Percentiles rank a stretch among this genome's conserved stretches.
Evolutionary conservation across 139 green algal genomes (phyloP).

Genomic region (Spirogloea muscicola): DNA sequence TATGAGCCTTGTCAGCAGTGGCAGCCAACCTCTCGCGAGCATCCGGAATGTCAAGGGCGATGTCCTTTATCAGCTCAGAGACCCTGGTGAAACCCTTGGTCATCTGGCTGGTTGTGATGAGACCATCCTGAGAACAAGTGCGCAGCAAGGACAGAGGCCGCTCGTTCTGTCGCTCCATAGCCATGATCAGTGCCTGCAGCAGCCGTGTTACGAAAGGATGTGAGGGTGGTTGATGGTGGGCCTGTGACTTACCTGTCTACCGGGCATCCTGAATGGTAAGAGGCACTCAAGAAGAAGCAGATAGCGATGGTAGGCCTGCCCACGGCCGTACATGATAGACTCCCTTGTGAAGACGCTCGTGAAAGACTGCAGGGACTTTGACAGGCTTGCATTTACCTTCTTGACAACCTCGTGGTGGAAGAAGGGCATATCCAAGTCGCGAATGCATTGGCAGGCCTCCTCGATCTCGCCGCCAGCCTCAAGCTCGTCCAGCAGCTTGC

Average conservation of each 20-base stretch:
- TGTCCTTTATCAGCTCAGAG: conserved; percentile 29
- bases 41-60: conserved; percentile 51
- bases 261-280: no score
- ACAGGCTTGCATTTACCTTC: no score
- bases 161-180: conserved; percentile 43
- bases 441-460: conserved; percentile 50
- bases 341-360: no score
- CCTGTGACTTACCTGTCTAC: no score
- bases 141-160: conserved; percentile 17
- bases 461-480: conserved; percentile 62
- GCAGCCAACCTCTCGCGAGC: conserved; percentile 20
- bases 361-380: no score
- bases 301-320: no score
- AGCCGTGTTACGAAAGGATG: no score
- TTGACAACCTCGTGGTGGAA: conserved; percentile 55
- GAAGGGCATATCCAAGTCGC: conserved; percentile 46
- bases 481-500: conserved; percentile 78
- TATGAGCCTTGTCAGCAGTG: no score
- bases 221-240: no score
- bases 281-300: no score
- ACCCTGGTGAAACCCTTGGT: conserved; percentile 47
- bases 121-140: conserved; percentile 5
- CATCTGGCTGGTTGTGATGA: conserved; percentile 52
- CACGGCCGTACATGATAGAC: no score
- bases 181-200: conserved; percentile 46